Evolutionary conservation across 2,329 filamentous ascomycete genomes (phyloP).

Genomic region (Cadophora sp.): DNA sequence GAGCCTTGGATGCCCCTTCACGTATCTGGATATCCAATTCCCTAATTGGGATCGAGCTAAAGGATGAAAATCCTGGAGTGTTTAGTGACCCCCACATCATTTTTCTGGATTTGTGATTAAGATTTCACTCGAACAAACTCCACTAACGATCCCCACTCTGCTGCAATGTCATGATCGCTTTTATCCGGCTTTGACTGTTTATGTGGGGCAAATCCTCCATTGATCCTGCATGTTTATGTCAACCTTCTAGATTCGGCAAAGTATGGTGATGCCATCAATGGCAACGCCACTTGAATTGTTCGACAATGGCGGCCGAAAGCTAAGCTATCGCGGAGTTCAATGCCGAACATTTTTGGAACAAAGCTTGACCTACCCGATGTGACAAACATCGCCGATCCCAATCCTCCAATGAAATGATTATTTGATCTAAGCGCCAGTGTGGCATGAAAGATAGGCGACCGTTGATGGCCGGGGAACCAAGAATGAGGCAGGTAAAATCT

Average conservation of each 20-base stretch:
- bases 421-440: not conserved
- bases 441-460: not conserved
- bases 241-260: slow-evolving; percentile 5
- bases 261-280: not conserved
- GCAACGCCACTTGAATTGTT: not conserved
- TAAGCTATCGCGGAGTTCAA: not conserved
- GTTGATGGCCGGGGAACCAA: not conserved
- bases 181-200: too few species aligned
- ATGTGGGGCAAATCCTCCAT: not conserved
- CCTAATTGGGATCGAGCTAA: not conserved
- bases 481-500: not conserved
- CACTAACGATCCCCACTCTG: not conserved
- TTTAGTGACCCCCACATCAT: not conserved
- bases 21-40: not conserved
- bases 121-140: not conserved
- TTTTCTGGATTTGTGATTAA: not conserved
- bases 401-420: not conserved
- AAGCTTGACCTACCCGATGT: slow-evolving; percentile 3
- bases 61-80: not conserved
- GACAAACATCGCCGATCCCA: not conserved
- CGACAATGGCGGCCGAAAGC: not conserved
- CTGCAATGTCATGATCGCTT: not conserved
- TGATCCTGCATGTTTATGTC: not conserved
- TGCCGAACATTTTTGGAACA: not conserved
- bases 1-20: not conserved